These are phyloP conservation scores for Ogataea trehaloabstinens DNA, from an alignment of 805 yeast genomes.

Conservation along the genomic window DNA sequence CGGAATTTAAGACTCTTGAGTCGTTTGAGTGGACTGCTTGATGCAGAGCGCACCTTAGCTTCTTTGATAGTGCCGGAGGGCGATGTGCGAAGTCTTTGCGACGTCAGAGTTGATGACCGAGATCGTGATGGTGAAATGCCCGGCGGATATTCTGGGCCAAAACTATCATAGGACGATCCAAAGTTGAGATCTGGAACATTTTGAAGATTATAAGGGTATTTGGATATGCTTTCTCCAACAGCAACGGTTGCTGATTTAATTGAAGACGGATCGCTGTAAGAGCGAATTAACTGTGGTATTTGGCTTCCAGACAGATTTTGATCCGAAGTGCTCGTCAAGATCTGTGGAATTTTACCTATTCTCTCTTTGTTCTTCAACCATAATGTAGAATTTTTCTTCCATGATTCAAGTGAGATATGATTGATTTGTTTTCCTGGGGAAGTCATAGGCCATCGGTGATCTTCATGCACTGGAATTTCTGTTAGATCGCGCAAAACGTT, in stretches of 20 bases:
- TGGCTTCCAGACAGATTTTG: not conserved
- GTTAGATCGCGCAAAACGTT: slow-evolving; percentile 15
- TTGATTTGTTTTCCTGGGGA: slow-evolving; percentile 11
- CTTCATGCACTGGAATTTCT: slow-evolving; percentile 22
- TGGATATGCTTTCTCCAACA: not conserved
- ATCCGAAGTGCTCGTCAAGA: slow-evolving; percentile 7
- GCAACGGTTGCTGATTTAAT: slow-evolving; percentile 5
- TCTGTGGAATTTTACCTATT: slow-evolving; percentile 11
- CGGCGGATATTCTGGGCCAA: not conserved
- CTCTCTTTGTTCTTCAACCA: slow-evolving; percentile 26
- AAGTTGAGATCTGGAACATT: not conserved
- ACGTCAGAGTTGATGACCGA: not conserved
- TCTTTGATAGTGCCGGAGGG: slow-evolving; percentile 4
- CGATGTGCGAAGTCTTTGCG: not conserved
- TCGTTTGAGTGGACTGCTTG: slow-evolving; percentile 28
- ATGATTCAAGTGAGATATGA: slow-evolving; percentile 29
- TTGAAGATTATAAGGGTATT: too few relatives aligned
- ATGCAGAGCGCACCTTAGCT: slow-evolving; percentile 13
- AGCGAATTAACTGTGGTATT: slow-evolving; percentile 16
- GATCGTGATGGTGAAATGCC: not conserved
- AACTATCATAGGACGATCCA: not conserved
- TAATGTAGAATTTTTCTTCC: slow-evolving; percentile 22
- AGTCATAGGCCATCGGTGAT: slow-evolving; percentile 15
- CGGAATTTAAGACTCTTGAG: slow-evolving; percentile 24
- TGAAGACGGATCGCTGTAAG: slow-evolving; percentile 23